These are phyloP conservation scores for Penicillium hordei DNA, from an alignment of 2,329 filamentous ascomycete genomes.

Conservation along the genomic window DNA sequence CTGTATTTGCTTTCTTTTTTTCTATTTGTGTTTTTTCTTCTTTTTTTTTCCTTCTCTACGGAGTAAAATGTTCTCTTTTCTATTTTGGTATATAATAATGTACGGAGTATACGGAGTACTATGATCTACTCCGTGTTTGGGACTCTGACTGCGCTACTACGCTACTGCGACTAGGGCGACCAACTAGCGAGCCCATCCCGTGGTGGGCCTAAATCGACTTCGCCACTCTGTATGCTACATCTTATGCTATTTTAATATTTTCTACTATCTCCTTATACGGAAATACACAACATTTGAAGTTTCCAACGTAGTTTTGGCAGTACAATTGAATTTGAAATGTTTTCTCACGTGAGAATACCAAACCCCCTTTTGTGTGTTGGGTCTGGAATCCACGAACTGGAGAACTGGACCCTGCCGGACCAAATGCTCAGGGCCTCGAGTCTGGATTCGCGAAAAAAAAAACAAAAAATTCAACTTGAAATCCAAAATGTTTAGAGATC, in stretches of 20 bases:
- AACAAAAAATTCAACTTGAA: background rate
- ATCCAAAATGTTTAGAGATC: background rate
- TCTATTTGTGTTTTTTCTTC: background rate
- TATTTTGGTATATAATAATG: constrained; percentile 5
- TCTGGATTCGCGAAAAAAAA: no score
- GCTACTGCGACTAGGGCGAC: constrained; percentile 21
- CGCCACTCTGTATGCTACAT: background rate
- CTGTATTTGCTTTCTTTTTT: background rate
- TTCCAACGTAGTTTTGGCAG: background rate
- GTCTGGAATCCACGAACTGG: background rate
- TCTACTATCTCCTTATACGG: no score
- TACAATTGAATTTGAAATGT: background rate
- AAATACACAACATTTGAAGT: no score
- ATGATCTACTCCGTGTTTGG: constrained; percentile 5
- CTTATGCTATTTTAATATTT: background rate
- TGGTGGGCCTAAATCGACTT: constrained; percentile 2
- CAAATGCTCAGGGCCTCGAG: background rate
- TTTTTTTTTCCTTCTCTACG: background rate
- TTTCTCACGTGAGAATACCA: background rate
- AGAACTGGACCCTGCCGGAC: background rate
- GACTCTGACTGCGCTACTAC: constrained; percentile 14
- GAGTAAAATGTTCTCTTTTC: constrained; percentile 4
- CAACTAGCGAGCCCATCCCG: constrained; percentile 10
- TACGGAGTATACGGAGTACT: background rate
- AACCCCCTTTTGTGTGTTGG: background rate